Base-by-base conservation (phyloP, 2,329 filamentous ascomycete species). In the Graphilbum sp. region DNA sequence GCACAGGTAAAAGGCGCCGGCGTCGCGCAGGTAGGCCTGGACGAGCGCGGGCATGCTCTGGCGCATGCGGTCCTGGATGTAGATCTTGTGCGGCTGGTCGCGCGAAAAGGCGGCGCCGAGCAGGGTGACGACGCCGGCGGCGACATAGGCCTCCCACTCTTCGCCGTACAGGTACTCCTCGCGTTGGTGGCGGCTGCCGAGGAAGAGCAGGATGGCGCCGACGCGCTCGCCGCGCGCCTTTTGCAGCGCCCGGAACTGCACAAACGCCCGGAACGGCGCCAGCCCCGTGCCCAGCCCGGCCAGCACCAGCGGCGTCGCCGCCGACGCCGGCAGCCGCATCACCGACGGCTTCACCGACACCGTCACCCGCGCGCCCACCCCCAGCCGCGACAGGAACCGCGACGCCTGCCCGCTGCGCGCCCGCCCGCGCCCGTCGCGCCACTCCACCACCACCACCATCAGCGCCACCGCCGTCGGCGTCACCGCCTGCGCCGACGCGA, bases 121-220 rank as follows among this genome's bases (percentile, higher is more conserved):
- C 32, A 94, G 72, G 0, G 90, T 98, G 56, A 98, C 87, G 50
- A 98, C 84, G 37, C 90, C 90, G 0, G 90, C 86, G 43, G 87
- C 88, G 54, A 90, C 75, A 61, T 98, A 98, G 0, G 90, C 90
- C 60, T 98, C 90, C 90, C 90, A 98, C 60, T 98, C 90, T 60
- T 98, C 90, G 44, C 90, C 90, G 54, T 96, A 98, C 43, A 95
- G 78, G 61, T 98, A 98, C 63, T 98, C 90, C 62, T 98, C 90
- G 47, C 87, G 84, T 66, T 95, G 86, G 69, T 95, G 87, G 38
- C 90, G 87, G 16, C 86, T 88, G 46, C 90, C 90, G 66, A 98
- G 88, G 69, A 96, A 98, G 43, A 98, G 66, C 38, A 98, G 73
- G 45, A 96, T 90, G 32, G 85, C 67, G 38, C 90, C 90, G 48